phyloP scores from a whole-genome alignment of 73 alveolate genomes.

The Paramecium biaurelia region DNA sequence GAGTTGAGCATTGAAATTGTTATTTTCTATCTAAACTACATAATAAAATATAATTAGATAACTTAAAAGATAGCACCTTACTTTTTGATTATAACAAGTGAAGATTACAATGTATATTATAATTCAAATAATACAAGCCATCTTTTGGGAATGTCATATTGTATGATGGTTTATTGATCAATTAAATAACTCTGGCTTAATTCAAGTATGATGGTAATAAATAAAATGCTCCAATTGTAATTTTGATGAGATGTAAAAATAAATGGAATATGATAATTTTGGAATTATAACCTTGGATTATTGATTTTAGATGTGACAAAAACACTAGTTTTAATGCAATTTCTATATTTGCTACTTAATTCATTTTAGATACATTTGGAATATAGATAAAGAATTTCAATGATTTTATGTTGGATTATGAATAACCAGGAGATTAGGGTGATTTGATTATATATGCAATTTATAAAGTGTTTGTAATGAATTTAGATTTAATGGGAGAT shows the following conservation, averaged over 20 bases:
- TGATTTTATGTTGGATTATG: conserved; percentile 19
- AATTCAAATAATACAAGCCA: not conserved
- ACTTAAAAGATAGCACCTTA: conserved; percentile 22
- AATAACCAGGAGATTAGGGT: not conserved
- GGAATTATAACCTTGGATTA: not conserved
- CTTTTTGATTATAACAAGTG: not conserved
- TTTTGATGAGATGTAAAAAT: not conserved
- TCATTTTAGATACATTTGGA: not conserved
- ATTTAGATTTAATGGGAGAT: not conserved
- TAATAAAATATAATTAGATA: not conserved
- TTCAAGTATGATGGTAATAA: conserved; percentile 10
- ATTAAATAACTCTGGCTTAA: not conserved
- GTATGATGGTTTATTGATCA: not conserved
- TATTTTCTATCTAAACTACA: not conserved
- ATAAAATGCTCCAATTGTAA: conserved; percentile 12
- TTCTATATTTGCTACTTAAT: not conserved
- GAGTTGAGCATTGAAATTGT: not conserved
- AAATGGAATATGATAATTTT: not conserved
- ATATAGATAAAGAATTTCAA: not conserved
- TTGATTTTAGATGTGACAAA: conserved; percentile 2
- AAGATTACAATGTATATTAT: not conserved
- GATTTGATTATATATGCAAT: not conserved
- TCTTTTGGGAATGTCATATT: not conserved
- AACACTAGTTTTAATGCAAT: not conserved
- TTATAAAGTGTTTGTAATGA: not conserved